Percentiles rank a stretch among this genome's conserved stretches.
Conservation (phyloP, 768 basidiomycete genomes). For the Boletus reticuloceps region DNA sequence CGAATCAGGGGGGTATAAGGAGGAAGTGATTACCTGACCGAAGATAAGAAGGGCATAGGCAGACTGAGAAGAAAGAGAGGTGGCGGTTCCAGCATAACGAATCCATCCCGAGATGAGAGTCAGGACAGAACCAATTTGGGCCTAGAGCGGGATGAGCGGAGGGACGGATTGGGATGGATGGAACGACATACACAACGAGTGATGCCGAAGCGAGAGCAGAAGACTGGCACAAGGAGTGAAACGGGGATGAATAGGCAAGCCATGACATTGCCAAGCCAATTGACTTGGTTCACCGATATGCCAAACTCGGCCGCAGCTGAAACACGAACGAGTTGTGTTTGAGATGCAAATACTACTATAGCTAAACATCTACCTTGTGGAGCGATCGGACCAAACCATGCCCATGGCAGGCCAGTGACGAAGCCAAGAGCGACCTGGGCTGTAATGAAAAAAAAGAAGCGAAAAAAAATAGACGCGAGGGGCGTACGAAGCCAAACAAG, state of each 20-base stretch:
- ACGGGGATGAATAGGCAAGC: slow-evolving; percentile 60
- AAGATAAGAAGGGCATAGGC: slow-evolving; percentile 68
- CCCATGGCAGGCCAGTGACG: slow-evolving; percentile 63
- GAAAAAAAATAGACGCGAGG: neutral
- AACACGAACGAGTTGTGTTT: neutral
- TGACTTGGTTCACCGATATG: slow-evolving; percentile 69
- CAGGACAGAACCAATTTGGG: slow-evolving; percentile 51
- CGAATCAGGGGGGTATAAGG: neutral
- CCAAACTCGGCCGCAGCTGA: slow-evolving; percentile 62
- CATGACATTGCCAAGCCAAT: slow-evolving; percentile 77
- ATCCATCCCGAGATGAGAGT: slow-evolving; percentile 72
- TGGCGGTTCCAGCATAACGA: slow-evolving; percentile 66
- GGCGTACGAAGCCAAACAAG: slow-evolving; percentile 53
- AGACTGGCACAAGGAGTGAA: slow-evolving; percentile 55
- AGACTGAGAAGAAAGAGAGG: slow-evolving; percentile 46
- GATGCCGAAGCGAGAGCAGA: slow-evolving; percentile 60
- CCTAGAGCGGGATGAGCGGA: slow-evolving; percentile 39
- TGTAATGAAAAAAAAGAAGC: neutral
- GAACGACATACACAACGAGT: slow-evolving; percentile 55
- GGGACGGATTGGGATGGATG: neutral
- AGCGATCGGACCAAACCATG: slow-evolving; percentile 86
- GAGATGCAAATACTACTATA: neutral
- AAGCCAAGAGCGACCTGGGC: slow-evolving; percentile 59
- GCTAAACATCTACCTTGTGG: slow-evolving; percentile 48
- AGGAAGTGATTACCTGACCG: slow-evolving; percentile 51